Base-by-base conservation (phyloP, 2,329 filamentous ascomycete genomes). In the Trichoderma aggressivum region DNA sequence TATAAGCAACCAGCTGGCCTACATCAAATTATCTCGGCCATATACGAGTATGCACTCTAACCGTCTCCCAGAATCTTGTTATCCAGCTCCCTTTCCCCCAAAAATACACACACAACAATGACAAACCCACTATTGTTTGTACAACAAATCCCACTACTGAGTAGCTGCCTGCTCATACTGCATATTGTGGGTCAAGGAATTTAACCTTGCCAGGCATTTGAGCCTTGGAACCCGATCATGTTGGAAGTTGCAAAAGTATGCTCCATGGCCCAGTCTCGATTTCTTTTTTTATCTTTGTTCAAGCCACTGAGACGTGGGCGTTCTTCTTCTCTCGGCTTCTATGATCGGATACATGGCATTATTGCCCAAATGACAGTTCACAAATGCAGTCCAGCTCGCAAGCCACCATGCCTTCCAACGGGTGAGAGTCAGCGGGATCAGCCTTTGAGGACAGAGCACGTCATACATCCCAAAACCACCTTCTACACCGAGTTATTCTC, bases 191-290 rank as follows among this genome's bases (percentile, higher is more conserved):
- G 65, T 60, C 65, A 36, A 47, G 30, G 28, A 11, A 11, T 32
- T 58, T 67, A 28, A 67, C 53, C 36, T 60, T 68, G 28, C 28
- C 36, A 28, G 26, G 32, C 63, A 58, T 43, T 43, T 47, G 55
- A 50, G 36, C 55, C 55, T 68, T 60, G 65, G 53, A 50, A 58
- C 65, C 65, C 39, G 65, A 68, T 50, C 24, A 60, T 47, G 56
- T 47, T 47, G 36, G 21, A 34, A 26, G 7, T 32, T 68, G n/a
- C 32, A 32, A 59, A 68, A n/a, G 28, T 16, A n/a, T 24, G 34
- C 24, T 56, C n/a, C 16, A 7, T 21, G 32, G 16, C 65, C 65
- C 64, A 67, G 39, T 32, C 18, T 32, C 26, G 50, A 24, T 60
- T 34, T 8, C 39, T 43, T 60, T 50, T 61, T 61, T 24, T 43